A percentile compares a stretch with the other conserved stretches of the same genome.
Evolutionary conservation across 106 monocot species (phyloP).

Genomic region (Platanthera guangdongensis): DNA sequence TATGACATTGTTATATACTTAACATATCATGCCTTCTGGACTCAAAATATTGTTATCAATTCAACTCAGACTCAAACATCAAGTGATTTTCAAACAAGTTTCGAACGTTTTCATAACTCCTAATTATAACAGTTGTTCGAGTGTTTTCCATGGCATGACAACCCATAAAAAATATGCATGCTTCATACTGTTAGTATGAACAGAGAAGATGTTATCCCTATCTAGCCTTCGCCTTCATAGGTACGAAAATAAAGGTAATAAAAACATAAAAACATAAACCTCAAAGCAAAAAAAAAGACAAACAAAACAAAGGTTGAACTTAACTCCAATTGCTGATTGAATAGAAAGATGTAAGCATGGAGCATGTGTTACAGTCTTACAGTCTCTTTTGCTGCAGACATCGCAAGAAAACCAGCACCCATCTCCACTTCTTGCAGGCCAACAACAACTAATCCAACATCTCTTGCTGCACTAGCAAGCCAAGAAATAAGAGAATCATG

Average conservation of each 20-base stretch:
- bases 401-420: slow-evolving; percentile 96
- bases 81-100: too few relatives aligned
- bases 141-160: neutral
- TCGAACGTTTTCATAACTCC: too few relatives aligned
- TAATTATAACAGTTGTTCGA: neutral
- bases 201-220: neutral
- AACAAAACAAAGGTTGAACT: neutral
- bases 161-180: neutral
- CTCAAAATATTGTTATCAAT: too few relatives aligned
- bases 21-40: too few relatives aligned
- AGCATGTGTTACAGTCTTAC: slow-evolving; percentile 31
- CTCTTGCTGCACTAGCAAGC: slow-evolving; percentile 62
- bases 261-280: neutral
- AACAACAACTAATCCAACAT: slow-evolving; percentile 76
- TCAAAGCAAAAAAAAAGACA: neutral
- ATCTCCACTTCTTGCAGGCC: slow-evolving; percentile 97
- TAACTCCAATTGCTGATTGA: neutral
- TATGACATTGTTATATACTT: too few relatives aligned
- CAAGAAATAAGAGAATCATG: slow-evolving; percentile 86
- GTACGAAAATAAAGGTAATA: neutral
- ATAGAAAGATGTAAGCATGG: neutral
- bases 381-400: slow-evolving; percentile 93
- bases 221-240: neutral
- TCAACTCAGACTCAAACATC: too few relatives aligned
- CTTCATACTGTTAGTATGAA: neutral